Evolutionary conservation across 2,329 filamentous ascomycete species (phyloP).

Genomic region (Aspergillus uvarum): DNA sequence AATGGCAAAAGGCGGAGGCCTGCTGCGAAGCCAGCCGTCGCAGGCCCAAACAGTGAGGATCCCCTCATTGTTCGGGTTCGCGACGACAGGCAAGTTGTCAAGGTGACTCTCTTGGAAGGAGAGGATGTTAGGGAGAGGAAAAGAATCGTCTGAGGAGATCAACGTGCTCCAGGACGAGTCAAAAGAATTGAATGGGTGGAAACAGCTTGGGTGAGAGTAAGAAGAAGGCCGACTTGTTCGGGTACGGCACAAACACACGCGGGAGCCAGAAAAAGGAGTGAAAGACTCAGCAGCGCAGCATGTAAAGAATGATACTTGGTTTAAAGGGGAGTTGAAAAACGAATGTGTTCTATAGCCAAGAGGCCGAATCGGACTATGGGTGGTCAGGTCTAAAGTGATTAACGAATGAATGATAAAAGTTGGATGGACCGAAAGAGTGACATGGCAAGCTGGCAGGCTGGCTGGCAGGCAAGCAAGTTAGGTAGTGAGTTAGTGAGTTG

Average conservation of each 20-base stretch:
- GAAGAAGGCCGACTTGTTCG: slow-evolving; percentile 10
- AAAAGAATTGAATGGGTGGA: slow-evolving; percentile 9
- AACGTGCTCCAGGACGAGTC: background rate
- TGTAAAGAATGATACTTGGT: slow-evolving; percentile 10
- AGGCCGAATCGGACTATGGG: slow-evolving; percentile 14
- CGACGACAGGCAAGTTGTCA: slow-evolving; percentile 36
- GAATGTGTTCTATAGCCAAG: slow-evolving; percentile 13
- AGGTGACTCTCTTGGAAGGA: slow-evolving; percentile 7
- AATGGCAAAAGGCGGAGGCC: slow-evolving; percentile 29
- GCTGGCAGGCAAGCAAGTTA: slow-evolving; percentile 10
- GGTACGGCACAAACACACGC: slow-evolving; percentile 13
- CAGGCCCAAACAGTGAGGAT: slow-evolving; percentile 47
- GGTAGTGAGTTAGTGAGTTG: background rate
- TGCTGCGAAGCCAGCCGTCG: slow-evolving; percentile 42
- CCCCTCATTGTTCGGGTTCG: slow-evolving; percentile 44
- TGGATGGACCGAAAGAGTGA: slow-evolving; percentile 28
- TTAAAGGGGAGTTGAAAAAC: slow-evolving; percentile 13
- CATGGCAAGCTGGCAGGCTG: slow-evolving; percentile 24
- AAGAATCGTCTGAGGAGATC: slow-evolving; percentile 1
- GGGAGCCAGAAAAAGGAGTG: slow-evolving; percentile 19
- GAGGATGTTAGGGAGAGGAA: background rate
- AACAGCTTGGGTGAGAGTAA: slow-evolving; percentile 11
- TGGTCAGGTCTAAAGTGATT: slow-evolving; percentile 19
- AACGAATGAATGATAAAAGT: slow-evolving; percentile 34
- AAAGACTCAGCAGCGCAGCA: slow-evolving; percentile 15